Percentiles rank a stretch among this genome's conserved stretches.
phyloP scores from a whole-genome alignment of 1,284 basidiomycete species.

The Sanghuangporus baumii region DNA sequence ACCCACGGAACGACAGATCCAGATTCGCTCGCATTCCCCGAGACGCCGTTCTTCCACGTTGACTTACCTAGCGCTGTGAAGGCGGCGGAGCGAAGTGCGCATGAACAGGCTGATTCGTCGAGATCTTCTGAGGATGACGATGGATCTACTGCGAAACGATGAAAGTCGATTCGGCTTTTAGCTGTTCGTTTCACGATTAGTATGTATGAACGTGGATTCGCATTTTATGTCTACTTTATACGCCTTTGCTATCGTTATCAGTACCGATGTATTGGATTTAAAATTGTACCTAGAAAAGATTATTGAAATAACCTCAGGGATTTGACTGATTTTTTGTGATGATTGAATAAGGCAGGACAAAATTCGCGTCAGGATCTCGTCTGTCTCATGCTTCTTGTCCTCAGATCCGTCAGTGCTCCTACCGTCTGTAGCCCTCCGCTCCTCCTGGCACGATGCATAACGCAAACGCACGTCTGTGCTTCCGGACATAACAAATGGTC shows the following conservation, averaged over 20 bases:
- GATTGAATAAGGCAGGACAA: background rate
- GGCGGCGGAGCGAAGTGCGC: constrained; percentile 49
- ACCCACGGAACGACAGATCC: constrained; percentile 22
- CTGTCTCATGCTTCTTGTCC: constrained; percentile 31
- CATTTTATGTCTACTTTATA: too few species aligned
- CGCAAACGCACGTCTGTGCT: constrained; percentile 28
- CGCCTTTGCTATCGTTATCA: too few species aligned
- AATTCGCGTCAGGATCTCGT: background rate
- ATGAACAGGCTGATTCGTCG: background rate
- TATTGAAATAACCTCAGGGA: too few species aligned
- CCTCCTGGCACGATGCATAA: constrained; percentile 28
- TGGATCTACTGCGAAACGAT: background rate
- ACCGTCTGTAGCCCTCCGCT: constrained; percentile 1
- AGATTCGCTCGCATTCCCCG: constrained; percentile 31
- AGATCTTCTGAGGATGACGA: constrained; percentile 3
- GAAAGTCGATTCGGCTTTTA: background rate
- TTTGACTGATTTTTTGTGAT: too few species aligned
- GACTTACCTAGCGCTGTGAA: constrained; percentile 71
- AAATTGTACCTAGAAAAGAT: too few species aligned
- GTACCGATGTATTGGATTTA: too few species aligned
- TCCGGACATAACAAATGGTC: constrained; percentile 83
- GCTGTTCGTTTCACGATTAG: background rate
- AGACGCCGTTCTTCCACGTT: constrained; percentile 86
- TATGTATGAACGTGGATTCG: too few species aligned
- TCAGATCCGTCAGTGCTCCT: background rate